These are phyloP conservation scores for Geranium incanum DNA, from an alignment of 441 rosid genomes.

Conservation along the genomic window DNA sequence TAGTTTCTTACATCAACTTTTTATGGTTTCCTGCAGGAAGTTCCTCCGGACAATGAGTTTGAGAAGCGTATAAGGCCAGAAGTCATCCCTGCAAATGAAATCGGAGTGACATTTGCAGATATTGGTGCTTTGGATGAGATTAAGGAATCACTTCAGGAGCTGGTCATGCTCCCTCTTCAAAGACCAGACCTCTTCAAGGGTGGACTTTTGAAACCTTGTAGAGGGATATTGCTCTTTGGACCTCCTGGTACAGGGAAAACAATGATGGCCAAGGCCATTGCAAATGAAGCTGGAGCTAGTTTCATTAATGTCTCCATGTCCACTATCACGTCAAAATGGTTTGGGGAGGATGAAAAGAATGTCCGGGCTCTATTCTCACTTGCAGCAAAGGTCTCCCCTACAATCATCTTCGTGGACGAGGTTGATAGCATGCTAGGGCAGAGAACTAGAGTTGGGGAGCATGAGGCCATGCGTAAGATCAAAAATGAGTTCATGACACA, in stretches of 20 bases:
- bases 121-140: constrained; percentile 82
- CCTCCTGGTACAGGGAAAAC: constrained; percentile 99
- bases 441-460: constrained; percentile 91
- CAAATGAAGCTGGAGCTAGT: constrained; percentile 97
- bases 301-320: constrained; percentile 98
- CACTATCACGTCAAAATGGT: constrained; percentile 98
- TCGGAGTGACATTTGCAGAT: constrained; percentile 92
- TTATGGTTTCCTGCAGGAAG: constrained; percentile 45
- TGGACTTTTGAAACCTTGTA: constrained; percentile 91
- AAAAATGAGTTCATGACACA: constrained; percentile 96
- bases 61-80: constrained; percentile 97
- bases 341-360: constrained; percentile 96
- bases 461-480: constrained; percentile 95
- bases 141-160: constrained; percentile 93
- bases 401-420: constrained; percentile 93
- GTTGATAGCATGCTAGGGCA: constrained; percentile 99
- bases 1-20: not conserved
- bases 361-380: constrained; percentile 84
- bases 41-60: constrained; percentile 82
- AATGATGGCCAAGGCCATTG: constrained; percentile 97
- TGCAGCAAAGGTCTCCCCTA: constrained; percentile 92
- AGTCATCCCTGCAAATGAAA: constrained; percentile 87
- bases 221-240: constrained; percentile 92
- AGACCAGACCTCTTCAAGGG: constrained; percentile 97
- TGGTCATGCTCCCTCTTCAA: constrained; percentile 96